Conservation (phyloP, 2,329 filamentous ascomycete species). For the Ophiocordyceps sinensis region DNA sequence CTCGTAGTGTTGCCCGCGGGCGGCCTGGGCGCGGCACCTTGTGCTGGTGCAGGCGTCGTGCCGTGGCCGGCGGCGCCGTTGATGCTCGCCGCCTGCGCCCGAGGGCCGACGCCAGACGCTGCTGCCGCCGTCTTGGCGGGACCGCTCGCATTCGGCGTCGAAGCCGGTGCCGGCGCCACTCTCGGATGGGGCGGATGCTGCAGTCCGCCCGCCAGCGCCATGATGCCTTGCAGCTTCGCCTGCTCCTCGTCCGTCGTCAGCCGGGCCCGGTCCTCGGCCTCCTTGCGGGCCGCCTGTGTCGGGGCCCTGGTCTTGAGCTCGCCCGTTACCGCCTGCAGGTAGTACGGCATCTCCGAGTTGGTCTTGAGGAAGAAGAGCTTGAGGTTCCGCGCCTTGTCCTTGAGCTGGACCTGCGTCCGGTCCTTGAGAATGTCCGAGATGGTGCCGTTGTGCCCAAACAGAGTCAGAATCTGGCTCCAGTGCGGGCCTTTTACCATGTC, state of each 20-base stretch:
- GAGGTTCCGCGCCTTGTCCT: slow-evolving; percentile 81
- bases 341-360: slow-evolving; percentile 79
- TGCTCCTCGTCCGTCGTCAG: slow-evolving; percentile 45
- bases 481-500: slow-evolving; percentile 83
- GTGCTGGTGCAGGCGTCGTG: no score
- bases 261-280: slow-evolving; percentile 48
- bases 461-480: slow-evolving; percentile 79
- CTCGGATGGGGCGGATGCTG: slow-evolving; percentile 23
- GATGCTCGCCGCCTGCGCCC: no score
- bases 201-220: slow-evolving; percentile 37
- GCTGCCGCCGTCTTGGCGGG: background rate
- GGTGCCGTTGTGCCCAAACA: slow-evolving; percentile 69
- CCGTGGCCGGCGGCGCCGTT: no score
- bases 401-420: slow-evolving; percentile 79
- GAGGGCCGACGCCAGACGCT: no score
- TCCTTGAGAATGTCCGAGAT: slow-evolving; percentile 76
- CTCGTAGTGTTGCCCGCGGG: slow-evolving; percentile 2
- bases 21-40: no score
- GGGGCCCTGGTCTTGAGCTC: slow-evolving; percentile 78
- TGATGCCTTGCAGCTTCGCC: slow-evolving; percentile 44
- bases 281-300: slow-evolving; percentile 54
- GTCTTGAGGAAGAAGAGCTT: slow-evolving; percentile 89
- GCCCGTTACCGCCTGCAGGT: slow-evolving; percentile 74
- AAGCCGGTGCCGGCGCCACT: background rate
- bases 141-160: slow-evolving; percentile 3